A percentile compares a stretch with the other conserved stretches of the same genome.
These are phyloP conservation scores for Boletus mariae DNA, from an alignment of 1,284 basidiomycete genomes.

Conservation along the genomic window DNA sequence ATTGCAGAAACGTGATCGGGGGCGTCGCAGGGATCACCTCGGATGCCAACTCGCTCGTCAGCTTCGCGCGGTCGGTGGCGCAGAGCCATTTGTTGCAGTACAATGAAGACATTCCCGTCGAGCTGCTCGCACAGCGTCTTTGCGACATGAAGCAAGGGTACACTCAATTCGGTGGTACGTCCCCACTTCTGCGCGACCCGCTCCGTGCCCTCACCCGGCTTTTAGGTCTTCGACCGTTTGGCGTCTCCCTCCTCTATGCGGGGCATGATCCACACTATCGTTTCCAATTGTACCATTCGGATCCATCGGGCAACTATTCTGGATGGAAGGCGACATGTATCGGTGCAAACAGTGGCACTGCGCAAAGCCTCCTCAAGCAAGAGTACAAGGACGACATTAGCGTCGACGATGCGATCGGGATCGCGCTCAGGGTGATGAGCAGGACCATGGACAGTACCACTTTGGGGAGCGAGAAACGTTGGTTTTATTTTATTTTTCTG, in stretches of 20 bases:
- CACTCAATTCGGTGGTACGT: slow-evolving; percentile 91
- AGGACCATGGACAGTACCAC: slow-evolving; percentile 99
- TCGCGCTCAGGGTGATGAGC: slow-evolving; percentile 94
- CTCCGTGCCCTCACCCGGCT: not conserved
- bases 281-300: slow-evolving; percentile 98
- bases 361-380: slow-evolving; percentile 92
- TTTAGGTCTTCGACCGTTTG: slow-evolving; percentile 91
- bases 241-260: slow-evolving; percentile 94
- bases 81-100: slow-evolving; percentile 87
- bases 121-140: slow-evolving; percentile 88
- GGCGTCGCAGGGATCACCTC: slow-evolving; percentile 96
- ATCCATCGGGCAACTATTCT: slow-evolving; percentile 97
- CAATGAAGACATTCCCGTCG: slow-evolving; percentile 98
- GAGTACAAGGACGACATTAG: slow-evolving; percentile 97
- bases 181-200: not conserved
- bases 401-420: slow-evolving; percentile 86
- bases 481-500: slow-evolving; percentile 31
- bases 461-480: slow-evolving; percentile 90
- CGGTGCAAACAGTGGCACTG: slow-evolving; percentile 94
- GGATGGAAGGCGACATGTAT: slow-evolving; percentile 99
- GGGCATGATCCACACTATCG: slow-evolving; percentile 95
- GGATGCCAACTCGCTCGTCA: slow-evolving; percentile 96
- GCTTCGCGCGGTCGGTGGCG: slow-evolving; percentile 88
- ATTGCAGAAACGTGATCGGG: slow-evolving; percentile 83
- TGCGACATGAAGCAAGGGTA: slow-evolving; percentile 99